A percentile compares a stretch with the other conserved stretches of the same genome.
Conservation (phyloP, 768 basidiomycete species). For the Lanmaoa pseudosensibilis region DNA sequence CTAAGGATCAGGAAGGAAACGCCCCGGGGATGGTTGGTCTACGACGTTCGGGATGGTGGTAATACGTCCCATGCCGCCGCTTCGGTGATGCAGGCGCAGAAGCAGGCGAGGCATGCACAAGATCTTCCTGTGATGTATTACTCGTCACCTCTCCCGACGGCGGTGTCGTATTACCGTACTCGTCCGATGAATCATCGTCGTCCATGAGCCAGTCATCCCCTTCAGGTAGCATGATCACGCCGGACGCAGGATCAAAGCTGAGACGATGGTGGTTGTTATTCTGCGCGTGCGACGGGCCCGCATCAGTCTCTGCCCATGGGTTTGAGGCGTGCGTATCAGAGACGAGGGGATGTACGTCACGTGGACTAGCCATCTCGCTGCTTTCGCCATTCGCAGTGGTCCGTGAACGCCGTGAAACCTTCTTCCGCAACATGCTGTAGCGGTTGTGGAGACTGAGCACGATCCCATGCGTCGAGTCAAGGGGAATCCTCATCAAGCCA, state of each 20-base stretch:
- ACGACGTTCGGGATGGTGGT: conserved; percentile 77
- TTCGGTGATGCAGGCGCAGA: conserved; percentile 38
- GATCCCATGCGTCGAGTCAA: conserved; percentile 60
- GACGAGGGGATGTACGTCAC: conserved; percentile 23
- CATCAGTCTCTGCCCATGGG: conserved; percentile 58
- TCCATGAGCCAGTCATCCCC: conserved; percentile 63
- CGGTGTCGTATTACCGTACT: conserved; percentile 38
- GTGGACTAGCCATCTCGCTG: neutral
- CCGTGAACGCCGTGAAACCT: conserved; percentile 17
- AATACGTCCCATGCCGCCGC: conserved; percentile 76
- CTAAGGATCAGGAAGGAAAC: conserved; percentile 35
- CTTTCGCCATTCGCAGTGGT: conserved; percentile 8
- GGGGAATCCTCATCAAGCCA: conserved; percentile 36
- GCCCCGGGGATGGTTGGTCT: conserved; percentile 59
- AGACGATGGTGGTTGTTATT: conserved; percentile 51
- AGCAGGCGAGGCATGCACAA: conserved; percentile 16
- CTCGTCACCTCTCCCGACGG: conserved; percentile 20
- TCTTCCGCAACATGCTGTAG: conserved; percentile 51
- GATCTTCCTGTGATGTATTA: conserved; percentile 26
- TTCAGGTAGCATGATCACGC: conserved; percentile 87
- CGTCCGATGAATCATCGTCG: conserved; percentile 46
- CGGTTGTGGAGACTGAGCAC: conserved; percentile 81
- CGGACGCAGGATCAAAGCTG: conserved; percentile 84
- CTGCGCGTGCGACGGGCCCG: conserved; percentile 23
- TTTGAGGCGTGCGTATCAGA: conserved; percentile 39